A percentile compares a stretch with the other conserved stretches of the same genome.
Conservation (phyloP, 2,329 filamentous ascomycete species). For the Ascosphaera apis region DNA sequence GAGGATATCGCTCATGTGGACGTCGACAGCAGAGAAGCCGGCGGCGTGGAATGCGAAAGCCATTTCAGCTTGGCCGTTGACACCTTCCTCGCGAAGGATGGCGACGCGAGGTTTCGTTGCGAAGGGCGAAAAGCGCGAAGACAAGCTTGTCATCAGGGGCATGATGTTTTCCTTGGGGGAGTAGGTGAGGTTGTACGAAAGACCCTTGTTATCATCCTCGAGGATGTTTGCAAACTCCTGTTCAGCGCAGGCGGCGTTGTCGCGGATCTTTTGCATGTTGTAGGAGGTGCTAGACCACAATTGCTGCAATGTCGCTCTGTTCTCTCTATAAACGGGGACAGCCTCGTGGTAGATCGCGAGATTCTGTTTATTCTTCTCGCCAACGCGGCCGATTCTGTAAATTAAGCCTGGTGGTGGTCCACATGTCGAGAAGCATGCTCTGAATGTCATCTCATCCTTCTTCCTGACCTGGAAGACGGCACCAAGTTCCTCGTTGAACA, state of each 20-base stretch:
- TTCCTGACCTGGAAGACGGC: constrained; percentile 89
- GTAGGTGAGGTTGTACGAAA: constrained; percentile 65
- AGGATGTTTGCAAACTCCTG: constrained; percentile 54
- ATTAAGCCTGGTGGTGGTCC: constrained; percentile 63
- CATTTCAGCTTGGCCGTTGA: constrained; percentile 95
- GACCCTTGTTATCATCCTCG: constrained; percentile 56
- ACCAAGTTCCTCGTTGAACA: constrained; percentile 93
- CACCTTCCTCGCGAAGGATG: constrained; percentile 83
- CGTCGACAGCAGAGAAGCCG: constrained; percentile 75
- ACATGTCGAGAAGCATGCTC: constrained; percentile 73
- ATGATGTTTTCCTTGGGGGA: constrained; percentile 55
- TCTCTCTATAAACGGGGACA: constrained; percentile 43
- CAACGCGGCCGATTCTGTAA: constrained; percentile 60
- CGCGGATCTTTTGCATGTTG: constrained; percentile 72
- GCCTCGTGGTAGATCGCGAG: constrained; percentile 53
- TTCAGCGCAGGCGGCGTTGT: constrained; percentile 72
- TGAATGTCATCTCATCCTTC: constrained; percentile 63
- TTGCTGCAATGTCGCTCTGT: constrained; percentile 54
- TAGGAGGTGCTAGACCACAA: constrained; percentile 77
- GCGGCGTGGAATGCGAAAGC: constrained; percentile 84
- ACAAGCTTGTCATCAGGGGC: constrained; percentile 41
- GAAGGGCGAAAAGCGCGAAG: constrained; percentile 31
- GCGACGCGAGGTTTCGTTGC: constrained; percentile 53
- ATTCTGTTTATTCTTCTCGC: constrained; percentile 43
- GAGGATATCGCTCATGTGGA: constrained; percentile 88